These are phyloP conservation scores for Nakazawaea wickerhamii DNA, from an alignment of 805 yeast species.

Conservation along the genomic window DNA sequence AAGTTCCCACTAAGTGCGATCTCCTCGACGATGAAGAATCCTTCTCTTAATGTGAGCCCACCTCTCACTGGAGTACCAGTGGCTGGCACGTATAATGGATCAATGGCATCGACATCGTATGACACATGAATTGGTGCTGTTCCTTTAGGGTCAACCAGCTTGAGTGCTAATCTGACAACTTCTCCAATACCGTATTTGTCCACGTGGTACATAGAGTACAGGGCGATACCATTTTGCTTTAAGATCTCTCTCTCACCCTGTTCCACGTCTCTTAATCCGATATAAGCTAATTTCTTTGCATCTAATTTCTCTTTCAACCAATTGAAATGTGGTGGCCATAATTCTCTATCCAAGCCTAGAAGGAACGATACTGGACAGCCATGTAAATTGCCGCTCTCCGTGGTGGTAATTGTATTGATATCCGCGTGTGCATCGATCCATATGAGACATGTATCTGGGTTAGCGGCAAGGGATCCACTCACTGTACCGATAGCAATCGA, in stretches of 20 bases:
- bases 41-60: slow-evolving; percentile 91
- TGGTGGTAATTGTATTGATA: slow-evolving; percentile 79
- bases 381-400: slow-evolving; percentile 87
- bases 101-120: slow-evolving; percentile 96
- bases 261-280: slow-evolving; percentile 93
- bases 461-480: slow-evolving; percentile 68
- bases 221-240: slow-evolving; percentile 65
- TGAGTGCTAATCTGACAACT: slow-evolving; percentile 89
- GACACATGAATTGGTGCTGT: slow-evolving; percentile 77
- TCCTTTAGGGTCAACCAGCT: slow-evolving; percentile 66
- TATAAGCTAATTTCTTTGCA: slow-evolving; percentile 75
- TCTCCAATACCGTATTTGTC: slow-evolving; percentile 90
- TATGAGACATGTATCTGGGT: slow-evolving; percentile 83
- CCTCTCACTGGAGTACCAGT: slow-evolving; percentile 98
- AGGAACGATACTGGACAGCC: slow-evolving; percentile 95
- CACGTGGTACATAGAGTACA: slow-evolving; percentile 92
- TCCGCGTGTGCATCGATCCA: slow-evolving; percentile 99
- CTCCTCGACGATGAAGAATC: slow-evolving; percentile 87
- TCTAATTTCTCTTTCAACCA: slow-evolving; percentile 68
- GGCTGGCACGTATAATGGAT: slow-evolving; percentile 90
- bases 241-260: slow-evolving; percentile 74
- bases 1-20: slow-evolving; percentile 86
- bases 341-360: slow-evolving; percentile 67
- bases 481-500: slow-evolving; percentile 94
- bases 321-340: slow-evolving; percentile 65